Conservation (phyloP, 306 rosid species). For the Trifolium repens region DNA sequence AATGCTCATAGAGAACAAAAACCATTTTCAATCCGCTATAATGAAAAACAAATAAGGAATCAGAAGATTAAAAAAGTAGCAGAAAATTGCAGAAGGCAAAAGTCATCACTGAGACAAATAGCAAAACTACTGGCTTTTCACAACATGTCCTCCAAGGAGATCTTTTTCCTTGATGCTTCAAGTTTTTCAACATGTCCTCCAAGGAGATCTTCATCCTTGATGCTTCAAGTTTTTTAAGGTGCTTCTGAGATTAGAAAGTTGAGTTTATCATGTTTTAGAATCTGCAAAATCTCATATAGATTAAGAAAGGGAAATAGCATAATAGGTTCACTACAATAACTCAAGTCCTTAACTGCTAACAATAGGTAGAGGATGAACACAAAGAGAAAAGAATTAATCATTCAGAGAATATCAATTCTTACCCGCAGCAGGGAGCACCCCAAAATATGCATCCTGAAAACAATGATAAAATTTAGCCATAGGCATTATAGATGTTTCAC, state of each 20-base stretch:
- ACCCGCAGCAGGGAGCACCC: neutral
- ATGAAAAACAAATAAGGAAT: too few relatives aligned
- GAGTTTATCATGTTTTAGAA: neutral
- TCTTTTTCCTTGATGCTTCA: constrained; percentile 3
- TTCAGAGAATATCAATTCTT: neutral
- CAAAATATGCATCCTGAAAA: neutral
- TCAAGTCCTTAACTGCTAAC: too few relatives aligned
- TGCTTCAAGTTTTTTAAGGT: constrained; percentile 61
- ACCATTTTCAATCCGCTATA: neutral
- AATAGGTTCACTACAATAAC: too few relatives aligned
- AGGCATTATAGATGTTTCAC: neutral
- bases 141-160: constrained; percentile 69
- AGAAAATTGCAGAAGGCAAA: neutral
- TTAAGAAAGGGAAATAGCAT: too few relatives aligned
- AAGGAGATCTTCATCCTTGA: constrained; percentile 69
- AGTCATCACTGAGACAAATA: constrained; percentile 7
- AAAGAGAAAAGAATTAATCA: neutral
- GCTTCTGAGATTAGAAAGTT: neutral
- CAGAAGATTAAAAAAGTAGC: neutral
- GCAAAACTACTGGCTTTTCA: constrained; percentile 80
- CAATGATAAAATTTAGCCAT: neutral
- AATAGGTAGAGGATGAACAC: too few relatives aligned
- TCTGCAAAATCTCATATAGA: neutral
- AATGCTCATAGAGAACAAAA: neutral
- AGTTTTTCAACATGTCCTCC: constrained; percentile 42